Percentiles rank a stretch among this genome's conserved stretches.
These are phyloP conservation scores for Spergularia marina DNA, from an alignment of 148 eudicot genomes.

Conservation along the genomic window DNA sequence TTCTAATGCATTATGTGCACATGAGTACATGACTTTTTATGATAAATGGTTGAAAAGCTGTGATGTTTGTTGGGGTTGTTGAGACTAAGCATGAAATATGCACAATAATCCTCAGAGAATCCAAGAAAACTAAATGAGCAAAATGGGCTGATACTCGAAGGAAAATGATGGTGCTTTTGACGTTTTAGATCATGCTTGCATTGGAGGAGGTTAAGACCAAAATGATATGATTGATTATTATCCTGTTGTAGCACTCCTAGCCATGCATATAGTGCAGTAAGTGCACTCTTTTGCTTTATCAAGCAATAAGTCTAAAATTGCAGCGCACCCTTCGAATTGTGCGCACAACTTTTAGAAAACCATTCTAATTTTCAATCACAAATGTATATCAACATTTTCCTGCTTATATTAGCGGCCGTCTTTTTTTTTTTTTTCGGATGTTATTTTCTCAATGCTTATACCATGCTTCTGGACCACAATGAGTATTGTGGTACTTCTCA, in stretches of 20 bases:
- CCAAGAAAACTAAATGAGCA: conserved; percentile 12
- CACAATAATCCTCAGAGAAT: not conserved
- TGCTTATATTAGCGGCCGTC: too few relatives aligned
- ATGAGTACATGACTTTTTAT: not conserved
- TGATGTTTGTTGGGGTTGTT: conserved; percentile 34
- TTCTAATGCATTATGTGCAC: not conserved
- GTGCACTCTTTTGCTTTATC: too few relatives aligned
- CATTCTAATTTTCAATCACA: too few relatives aligned
- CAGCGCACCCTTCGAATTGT: too few relatives aligned
- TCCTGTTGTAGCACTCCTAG: not conserved
- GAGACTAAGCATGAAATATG: conserved; percentile 18
- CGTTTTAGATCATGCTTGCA: conserved; percentile 6
- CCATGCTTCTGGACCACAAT: too few relatives aligned
- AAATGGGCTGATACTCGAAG: conserved; percentile 12
- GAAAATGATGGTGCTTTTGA: conserved; percentile 28
- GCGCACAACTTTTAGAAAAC: too few relatives aligned
- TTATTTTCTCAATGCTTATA: too few relatives aligned
- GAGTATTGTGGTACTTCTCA: too few relatives aligned
- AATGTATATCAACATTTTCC: too few relatives aligned
- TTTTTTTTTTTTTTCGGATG: too few relatives aligned
- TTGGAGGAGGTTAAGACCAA: not conserved
- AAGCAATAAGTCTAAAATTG: too few relatives aligned
- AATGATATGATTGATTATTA: conserved; percentile 2
- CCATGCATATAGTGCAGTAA: too few relatives aligned
- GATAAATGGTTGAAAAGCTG: not conserved